Evolutionary conservation across 192 early-diverging fungal species (phyloP).

Genomic region (Dissophora globulifera): DNA sequence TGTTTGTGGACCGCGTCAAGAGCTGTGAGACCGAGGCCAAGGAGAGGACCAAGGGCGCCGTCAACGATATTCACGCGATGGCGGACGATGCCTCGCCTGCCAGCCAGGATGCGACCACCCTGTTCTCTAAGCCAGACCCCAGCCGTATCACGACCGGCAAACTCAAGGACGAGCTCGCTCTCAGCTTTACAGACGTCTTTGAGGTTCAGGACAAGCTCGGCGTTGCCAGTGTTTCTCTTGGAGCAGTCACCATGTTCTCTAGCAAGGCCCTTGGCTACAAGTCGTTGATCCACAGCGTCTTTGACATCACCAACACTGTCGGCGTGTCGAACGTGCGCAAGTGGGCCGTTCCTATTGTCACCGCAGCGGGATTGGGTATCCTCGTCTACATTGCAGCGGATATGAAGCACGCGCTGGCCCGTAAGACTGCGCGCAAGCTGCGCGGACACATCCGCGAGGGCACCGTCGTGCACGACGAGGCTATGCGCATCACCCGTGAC

Average conservation of each 20-base stretch:
- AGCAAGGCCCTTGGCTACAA: slow-evolving; percentile 44
- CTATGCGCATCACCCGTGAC: slow-evolving; percentile 71
- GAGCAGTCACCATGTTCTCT: slow-evolving; percentile 51
- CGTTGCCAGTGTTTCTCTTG: slow-evolving; percentile 48
- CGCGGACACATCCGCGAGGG: slow-evolving; percentile 57
- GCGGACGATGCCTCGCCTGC: slow-evolving; percentile 42
- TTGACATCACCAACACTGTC: slow-evolving; percentile 65
- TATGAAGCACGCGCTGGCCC: slow-evolving; percentile 74
- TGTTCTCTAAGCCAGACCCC: slow-evolving; percentile 41
- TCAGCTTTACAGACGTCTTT: slow-evolving; percentile 51
- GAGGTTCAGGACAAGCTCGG: slow-evolving; percentile 47
- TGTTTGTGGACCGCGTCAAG: slow-evolving; percentile 69
- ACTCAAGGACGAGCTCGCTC: slow-evolving; percentile 59
- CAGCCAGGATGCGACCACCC: slow-evolving; percentile 23
- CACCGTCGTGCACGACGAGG: slow-evolving; percentile 67
- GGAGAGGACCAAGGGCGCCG: slow-evolving; percentile 47
- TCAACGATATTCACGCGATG: slow-evolving; percentile 55
- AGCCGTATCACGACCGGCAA: slow-evolving; percentile 49
- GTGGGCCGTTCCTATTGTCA: slow-evolving; percentile 68
- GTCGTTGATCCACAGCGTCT: slow-evolving; percentile 54
- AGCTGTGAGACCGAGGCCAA: slow-evolving; percentile 68
- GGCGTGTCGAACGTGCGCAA: slow-evolving; percentile 70
- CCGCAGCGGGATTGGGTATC: slow-evolving; percentile 67
- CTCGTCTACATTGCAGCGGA: slow-evolving; percentile 74
- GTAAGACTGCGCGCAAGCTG: slow-evolving; percentile 74